A percentile compares a stretch with the other conserved stretches of the same genome.
Conservation (phyloP, 2,329 filamentous ascomycete genomes). For the Phoma sp. region DNA sequence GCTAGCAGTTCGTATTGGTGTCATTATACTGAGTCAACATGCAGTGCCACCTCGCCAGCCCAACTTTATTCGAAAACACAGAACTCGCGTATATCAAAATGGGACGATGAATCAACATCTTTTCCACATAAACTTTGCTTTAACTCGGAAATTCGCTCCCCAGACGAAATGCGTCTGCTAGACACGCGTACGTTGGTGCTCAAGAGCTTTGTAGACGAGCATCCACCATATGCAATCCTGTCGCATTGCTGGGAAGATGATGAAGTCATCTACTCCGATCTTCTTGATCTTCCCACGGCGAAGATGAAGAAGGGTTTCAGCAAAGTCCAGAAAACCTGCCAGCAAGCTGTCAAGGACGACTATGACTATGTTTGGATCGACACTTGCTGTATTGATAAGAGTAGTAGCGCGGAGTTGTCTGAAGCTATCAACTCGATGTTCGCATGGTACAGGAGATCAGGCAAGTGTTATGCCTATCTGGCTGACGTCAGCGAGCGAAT, state of each 20-base stretch:
- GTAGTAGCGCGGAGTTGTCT: slow-evolving; percentile 20
- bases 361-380: slow-evolving; percentile 23
- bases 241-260: slow-evolving; percentile 27
- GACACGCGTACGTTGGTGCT: slow-evolving; percentile 9
- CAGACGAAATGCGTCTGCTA: slow-evolving; percentile 19
- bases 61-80: too few relatives aligned
- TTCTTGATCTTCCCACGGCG: slow-evolving; percentile 11
- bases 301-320: slow-evolving; percentile 18
- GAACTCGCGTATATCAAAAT: too few relatives aligned
- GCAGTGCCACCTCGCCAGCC: too few relatives aligned
- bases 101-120: too few relatives aligned
- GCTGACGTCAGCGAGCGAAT: slow-evolving; percentile 7
- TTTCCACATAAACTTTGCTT: neutral
- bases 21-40: too few relatives aligned
- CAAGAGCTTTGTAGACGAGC: slow-evolving; percentile 12
- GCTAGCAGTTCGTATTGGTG: too few relatives aligned
- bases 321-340: slow-evolving; percentile 26
- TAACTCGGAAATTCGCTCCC: too few relatives aligned
- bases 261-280: slow-evolving; percentile 22
- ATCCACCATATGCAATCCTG: slow-evolving; percentile 24
- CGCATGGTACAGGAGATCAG: slow-evolving; percentile 21
- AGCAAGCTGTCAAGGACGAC: slow-evolving; percentile 10
- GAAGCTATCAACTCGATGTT: slow-evolving; percentile 29
- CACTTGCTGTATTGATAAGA: slow-evolving; percentile 34
- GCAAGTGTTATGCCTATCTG: slow-evolving; percentile 25